Conservation (phyloP, 495 filamentous ascomycete genomes). For the Aspergillus haitiensis region DNA sequence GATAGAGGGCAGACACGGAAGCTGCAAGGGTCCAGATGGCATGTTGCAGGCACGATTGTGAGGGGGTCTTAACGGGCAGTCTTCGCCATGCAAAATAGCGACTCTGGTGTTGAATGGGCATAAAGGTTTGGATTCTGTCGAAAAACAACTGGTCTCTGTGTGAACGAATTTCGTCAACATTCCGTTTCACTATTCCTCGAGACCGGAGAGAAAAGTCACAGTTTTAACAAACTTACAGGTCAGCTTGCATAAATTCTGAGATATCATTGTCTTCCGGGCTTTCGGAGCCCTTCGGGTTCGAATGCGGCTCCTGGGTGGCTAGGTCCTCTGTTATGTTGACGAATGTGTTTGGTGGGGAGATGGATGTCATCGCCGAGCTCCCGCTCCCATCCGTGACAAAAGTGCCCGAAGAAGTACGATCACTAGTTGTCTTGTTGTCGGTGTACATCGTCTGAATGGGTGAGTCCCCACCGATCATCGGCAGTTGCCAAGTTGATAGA, state of each 20-base stretch:
- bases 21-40: conserved; percentile 55
- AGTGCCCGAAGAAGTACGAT: background rate
- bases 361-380: background rate
- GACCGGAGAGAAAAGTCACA: background rate
- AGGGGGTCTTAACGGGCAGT: conserved; percentile 17
- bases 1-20: conserved; percentile 48
- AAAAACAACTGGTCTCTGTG: conserved; percentile 51
- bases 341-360: background rate
- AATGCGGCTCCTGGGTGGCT: background rate
- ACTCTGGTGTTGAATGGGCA: conserved; percentile 48
- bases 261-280: background rate
- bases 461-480: background rate
- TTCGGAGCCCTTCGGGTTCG: background rate
- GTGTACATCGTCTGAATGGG: background rate
- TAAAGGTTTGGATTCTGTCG: conserved; percentile 49
- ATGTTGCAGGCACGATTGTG: conserved; percentile 44
- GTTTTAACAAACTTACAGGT: background rate
- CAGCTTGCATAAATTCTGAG: background rate
- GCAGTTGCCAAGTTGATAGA: background rate
- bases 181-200: too few species aligned
- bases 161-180: background rate
- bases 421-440: background rate
- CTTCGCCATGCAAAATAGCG: conserved; percentile 28
- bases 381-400: background rate
- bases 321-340: background rate